Conservation (phyloP, 2,329 filamentous ascomycete genomes). For the Talaromyces sp. region DNA sequence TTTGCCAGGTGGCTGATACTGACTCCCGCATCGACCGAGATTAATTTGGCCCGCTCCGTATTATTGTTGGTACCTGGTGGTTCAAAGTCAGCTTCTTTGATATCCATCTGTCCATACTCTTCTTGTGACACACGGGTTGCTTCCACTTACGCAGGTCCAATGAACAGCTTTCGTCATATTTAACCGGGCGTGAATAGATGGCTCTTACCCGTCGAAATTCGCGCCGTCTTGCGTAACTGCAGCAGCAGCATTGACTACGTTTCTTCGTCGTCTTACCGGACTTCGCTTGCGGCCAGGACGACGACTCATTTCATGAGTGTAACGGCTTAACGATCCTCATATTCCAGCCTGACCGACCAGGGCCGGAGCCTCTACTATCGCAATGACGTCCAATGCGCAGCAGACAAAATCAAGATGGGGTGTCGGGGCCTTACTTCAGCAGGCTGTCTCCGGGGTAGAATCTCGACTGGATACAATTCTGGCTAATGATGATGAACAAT, state of each 20-base stretch:
- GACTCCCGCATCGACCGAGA: not conserved
- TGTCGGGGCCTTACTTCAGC: conserved; percentile 65
- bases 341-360: not conserved
- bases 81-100: not conserved
- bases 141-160: not conserved
- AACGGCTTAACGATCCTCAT: not conserved
- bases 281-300: not conserved
- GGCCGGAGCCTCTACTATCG: not conserved
- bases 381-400: conserved; percentile 32
- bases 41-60: conserved; percentile 5
- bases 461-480: conserved; percentile 88
- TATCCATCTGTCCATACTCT: not conserved
- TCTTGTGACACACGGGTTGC: not conserved
- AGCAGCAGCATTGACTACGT: not conserved
- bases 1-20: conserved; percentile 4
- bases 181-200: conserved; percentile 1
- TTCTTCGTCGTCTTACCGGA: not conserved
- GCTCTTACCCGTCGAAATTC: not conserved
- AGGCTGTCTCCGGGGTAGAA: conserved; percentile 90
- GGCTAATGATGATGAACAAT: conserved; percentile 63
- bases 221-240: conserved; percentile 6
- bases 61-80: conserved; percentile 1
- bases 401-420: conserved; percentile 63
- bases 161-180: not conserved
- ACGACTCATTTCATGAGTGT: not conserved